Evolutionary conservation across 2,329 filamentous ascomycete species (phyloP).

Genomic region (Colletotrichum tanaceti): DNA sequence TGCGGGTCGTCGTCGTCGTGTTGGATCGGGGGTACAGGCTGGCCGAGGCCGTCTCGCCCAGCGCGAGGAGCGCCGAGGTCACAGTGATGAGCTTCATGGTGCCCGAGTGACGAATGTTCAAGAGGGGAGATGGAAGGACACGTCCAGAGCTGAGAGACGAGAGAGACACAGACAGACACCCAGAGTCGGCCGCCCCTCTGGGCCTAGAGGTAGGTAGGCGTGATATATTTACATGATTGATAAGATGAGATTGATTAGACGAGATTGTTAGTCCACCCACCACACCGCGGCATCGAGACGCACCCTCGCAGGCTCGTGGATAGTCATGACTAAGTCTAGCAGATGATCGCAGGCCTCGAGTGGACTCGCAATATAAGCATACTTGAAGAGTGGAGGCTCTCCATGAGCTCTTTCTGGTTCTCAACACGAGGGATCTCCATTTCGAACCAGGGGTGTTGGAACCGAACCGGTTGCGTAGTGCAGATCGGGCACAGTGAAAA

Average conservation of each 20-base stretch:
- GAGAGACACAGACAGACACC: neutral
- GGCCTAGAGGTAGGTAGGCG: neutral
- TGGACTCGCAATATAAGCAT: conserved; percentile 24
- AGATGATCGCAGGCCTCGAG: neutral
- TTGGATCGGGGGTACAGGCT: conserved; percentile 15
- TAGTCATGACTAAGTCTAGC: neutral
- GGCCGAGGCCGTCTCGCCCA: conserved; percentile 24
- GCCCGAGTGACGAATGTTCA: neutral
- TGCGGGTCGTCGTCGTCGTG: conserved; percentile 18
- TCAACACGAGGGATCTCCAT: neutral
- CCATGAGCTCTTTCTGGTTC: too few species aligned
- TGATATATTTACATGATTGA: conserved; percentile 12
- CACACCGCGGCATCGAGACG: neutral
- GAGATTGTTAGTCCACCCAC: conserved; percentile 5
- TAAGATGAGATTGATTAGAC: conserved; percentile 27
- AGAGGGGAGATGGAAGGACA: neutral
- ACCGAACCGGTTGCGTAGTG: neutral
- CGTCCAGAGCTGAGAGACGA: conserved; percentile 4
- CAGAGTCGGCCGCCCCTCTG: neutral
- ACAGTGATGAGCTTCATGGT: conserved; percentile 34
- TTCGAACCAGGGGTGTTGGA: neutral
- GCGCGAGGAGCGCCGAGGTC: conserved; percentile 29
- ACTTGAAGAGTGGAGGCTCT: neutral
- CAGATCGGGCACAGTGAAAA: neutral
- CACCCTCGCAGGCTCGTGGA: conserved; percentile 1